Percentiles rank a stretch among this genome's conserved stretches.
These are phyloP conservation scores for Ambrosia artemisiifolia DNA, from an alignment of 129 eudicot species.

Conservation along the genomic window DNA sequence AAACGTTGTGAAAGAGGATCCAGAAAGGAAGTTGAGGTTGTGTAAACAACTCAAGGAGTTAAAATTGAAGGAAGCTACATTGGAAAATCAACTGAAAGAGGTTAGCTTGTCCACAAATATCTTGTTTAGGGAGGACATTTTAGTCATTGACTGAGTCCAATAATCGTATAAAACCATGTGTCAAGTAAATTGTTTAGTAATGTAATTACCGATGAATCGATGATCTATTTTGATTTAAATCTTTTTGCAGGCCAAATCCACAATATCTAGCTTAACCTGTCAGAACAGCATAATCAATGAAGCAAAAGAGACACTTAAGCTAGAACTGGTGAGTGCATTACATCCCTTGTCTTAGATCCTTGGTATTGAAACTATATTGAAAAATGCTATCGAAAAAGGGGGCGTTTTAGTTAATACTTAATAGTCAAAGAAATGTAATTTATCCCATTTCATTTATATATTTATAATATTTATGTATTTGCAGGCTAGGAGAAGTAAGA, in stretches of 20 bases:
- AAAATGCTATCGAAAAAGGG: background rate
- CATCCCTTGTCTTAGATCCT: background rate
- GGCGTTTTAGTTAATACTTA: background rate
- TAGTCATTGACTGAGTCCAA: background rate
- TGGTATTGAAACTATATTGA: background rate
- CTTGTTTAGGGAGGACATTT: background rate
- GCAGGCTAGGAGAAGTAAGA: slow-evolving; percentile 41
- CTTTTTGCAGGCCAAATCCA: slow-evolving; percentile 45
- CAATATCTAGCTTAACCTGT: slow-evolving; percentile 47
- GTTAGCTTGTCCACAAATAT: slow-evolving; percentile 31
- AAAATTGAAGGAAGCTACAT: slow-evolving; percentile 36
- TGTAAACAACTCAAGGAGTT: slow-evolving; percentile 42
- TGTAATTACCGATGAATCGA: too few relatives aligned
- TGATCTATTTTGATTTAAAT: slow-evolving; percentile 2
- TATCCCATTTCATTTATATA: background rate
- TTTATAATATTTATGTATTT: background rate
- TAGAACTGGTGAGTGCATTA: slow-evolving; percentile 49
- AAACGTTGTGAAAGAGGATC: slow-evolving; percentile 43
- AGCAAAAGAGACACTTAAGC: slow-evolving; percentile 48
- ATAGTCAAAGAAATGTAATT: background rate
- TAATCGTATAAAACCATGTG: background rate
- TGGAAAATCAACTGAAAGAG: slow-evolving; percentile 58
- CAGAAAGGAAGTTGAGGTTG: slow-evolving; percentile 30
- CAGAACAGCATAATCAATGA: slow-evolving; percentile 45
- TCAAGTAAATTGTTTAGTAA: background rate